phyloP scores from a whole-genome alignment of 2,329 filamentous ascomycete genomes.

The Sphaerulina musiva region DNA sequence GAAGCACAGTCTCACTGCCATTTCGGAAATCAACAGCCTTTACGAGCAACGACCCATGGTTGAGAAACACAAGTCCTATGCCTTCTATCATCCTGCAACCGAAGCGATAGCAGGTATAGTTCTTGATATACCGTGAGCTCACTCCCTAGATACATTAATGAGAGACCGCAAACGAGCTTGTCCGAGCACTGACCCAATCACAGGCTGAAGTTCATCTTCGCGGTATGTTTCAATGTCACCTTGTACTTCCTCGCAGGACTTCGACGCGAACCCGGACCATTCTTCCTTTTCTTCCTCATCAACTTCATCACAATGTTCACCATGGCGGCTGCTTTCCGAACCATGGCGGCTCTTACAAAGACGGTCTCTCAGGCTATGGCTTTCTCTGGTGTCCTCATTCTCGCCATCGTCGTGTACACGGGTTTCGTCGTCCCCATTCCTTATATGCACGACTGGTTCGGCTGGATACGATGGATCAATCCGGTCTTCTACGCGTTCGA shows the following conservation, averaged over 20 bases:
- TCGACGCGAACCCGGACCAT: constrained; percentile 36
- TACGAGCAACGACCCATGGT: constrained; percentile 45
- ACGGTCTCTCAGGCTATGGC: constrained; percentile 59
- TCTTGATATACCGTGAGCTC: constrained; percentile 45
- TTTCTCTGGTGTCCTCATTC: constrained; percentile 47
- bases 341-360: constrained; percentile 53
- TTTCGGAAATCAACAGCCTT: constrained; percentile 62
- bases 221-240: constrained; percentile 49
- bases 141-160: too few relatives aligned
- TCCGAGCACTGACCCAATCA: too few relatives aligned
- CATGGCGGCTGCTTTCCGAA: constrained; percentile 54
- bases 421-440: constrained; percentile 35
- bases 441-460: constrained; percentile 53
- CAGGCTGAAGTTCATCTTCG: constrained; percentile 48
- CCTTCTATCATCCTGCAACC: constrained; percentile 34
- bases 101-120: constrained; percentile 52
- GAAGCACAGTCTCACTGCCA: constrained; percentile 40
- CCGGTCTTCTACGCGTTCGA: constrained; percentile 62
- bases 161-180: too few relatives aligned
- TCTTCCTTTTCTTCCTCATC: constrained; percentile 60
- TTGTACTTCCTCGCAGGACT: constrained; percentile 54
- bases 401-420: constrained; percentile 59
- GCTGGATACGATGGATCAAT: constrained; percentile 40
- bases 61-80: constrained; percentile 43
- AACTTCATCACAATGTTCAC: constrained; percentile 52